These are phyloP conservation scores for Trypethelium eluteriae DNA, from an alignment of 495 filamentous ascomycete genomes.

Conservation along the genomic window DNA sequence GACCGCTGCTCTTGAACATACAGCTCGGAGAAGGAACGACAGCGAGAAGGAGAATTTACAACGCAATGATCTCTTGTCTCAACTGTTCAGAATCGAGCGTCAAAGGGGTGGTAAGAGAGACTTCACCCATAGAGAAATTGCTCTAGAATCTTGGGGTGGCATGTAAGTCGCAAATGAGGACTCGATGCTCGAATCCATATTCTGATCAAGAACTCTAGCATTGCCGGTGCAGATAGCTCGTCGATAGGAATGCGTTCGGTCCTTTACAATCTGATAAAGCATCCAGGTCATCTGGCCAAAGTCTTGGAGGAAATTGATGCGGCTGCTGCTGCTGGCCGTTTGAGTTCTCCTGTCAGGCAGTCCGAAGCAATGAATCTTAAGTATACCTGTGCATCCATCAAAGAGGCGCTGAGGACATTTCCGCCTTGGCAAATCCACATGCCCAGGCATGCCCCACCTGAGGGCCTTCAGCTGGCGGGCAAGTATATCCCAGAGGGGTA, in stretches of 20 bases:
- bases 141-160: slow-evolving; percentile 7
- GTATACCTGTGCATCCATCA: slow-evolving; percentile 32
- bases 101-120: slow-evolving; percentile 27
- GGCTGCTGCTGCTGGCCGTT: slow-evolving; percentile 11
- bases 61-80: slow-evolving; percentile 30
- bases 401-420: slow-evolving; percentile 31
- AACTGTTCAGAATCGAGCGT: slow-evolving; percentile 24
- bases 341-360: slow-evolving; percentile 21
- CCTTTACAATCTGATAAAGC: slow-evolving; percentile 32
- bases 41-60: slow-evolving; percentile 23
- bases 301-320: slow-evolving; percentile 29
- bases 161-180: not conserved
- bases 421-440: slow-evolving; percentile 31
- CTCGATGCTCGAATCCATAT: slow-evolving; percentile 22
- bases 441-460: slow-evolving; percentile 24
- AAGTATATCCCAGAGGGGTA: slow-evolving; percentile 25
- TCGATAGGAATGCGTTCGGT: slow-evolving; percentile 30
- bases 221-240: slow-evolving; percentile 34
- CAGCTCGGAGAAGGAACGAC: slow-evolving; percentile 26
- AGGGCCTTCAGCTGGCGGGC: slow-evolving; percentile 25
- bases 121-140: slow-evolving; percentile 13
- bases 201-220: slow-evolving; percentile 24
- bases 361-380: slow-evolving; percentile 25
- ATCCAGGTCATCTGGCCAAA: slow-evolving; percentile 23
- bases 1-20: slow-evolving; percentile 26